A percentile compares a stretch with the other conserved stretches of the same genome.
phyloP scores from a whole-genome alignment of 2,329 filamentous ascomycete genomes.

The Colletotrichum sp. region DNA sequence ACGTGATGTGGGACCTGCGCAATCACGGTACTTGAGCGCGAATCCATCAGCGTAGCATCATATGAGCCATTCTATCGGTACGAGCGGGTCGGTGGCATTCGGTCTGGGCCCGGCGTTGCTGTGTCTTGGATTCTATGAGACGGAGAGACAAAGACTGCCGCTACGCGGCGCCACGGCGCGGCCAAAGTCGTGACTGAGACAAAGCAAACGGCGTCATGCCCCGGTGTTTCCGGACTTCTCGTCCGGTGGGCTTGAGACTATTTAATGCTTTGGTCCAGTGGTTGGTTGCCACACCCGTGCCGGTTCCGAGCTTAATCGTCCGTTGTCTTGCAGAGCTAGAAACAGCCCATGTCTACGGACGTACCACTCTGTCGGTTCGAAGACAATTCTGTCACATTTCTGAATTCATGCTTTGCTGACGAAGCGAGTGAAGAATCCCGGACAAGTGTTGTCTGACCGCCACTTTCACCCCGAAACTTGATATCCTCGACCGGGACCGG shows the following conservation, averaged over 20 bases:
- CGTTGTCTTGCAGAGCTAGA: not conserved
- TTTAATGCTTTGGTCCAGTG: not conserved
- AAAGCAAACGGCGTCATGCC: slow-evolving; percentile 7
- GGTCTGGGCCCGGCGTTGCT: not conserved
- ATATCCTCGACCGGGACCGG: not conserved
- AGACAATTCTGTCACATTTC: not conserved
- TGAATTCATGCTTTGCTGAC: not conserved
- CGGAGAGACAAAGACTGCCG: not conserved
- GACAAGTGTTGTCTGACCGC: not conserved
- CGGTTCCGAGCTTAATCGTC: not conserved
- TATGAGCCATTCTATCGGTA: not conserved
- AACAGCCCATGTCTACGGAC: not conserved
- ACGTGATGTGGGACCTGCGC: not conserved
- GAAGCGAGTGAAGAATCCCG: not conserved
- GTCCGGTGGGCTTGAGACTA: not conserved
- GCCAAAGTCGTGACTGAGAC: not conserved
- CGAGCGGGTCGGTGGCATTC: not conserved
- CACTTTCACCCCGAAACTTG: not conserved
- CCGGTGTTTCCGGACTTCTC: not conserved
- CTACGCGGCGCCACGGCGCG: not conserved
- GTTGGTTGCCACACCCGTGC: not conserved
- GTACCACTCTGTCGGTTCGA: not conserved
- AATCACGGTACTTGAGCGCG: not conserved
- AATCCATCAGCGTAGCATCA: not conserved
- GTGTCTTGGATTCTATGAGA: not conserved